Conservation (phyloP, 2,329 filamentous ascomycete species). For the Colletotrichum chrysophilum region DNA sequence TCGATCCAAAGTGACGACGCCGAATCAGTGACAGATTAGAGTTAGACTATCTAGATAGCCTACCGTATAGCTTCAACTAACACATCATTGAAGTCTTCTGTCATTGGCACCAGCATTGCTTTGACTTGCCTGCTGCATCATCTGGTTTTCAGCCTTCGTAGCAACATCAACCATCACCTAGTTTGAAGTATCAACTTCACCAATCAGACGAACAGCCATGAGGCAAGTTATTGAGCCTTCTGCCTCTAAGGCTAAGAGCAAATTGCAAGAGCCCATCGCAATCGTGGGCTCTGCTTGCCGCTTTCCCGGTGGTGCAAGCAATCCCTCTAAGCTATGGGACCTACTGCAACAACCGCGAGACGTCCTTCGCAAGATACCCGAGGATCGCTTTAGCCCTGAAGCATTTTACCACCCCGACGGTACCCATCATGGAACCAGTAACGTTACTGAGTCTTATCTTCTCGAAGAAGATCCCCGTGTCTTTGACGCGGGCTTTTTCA, state of each 20-base stretch:
- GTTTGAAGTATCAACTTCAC: background rate
- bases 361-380: slow-evolving; percentile 28
- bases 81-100: background rate
- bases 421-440: slow-evolving; percentile 19
- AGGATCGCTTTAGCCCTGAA: slow-evolving; percentile 23
- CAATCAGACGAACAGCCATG: background rate
- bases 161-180: background rate
- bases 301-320: background rate
- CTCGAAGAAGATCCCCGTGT: slow-evolving; percentile 22
- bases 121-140: background rate
- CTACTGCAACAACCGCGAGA: background rate
- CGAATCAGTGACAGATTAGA: background rate
- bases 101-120: background rate
- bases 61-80: background rate
- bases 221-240: background rate
- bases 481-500: slow-evolving; percentile 35
- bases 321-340: background rate
- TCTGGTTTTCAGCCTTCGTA: background rate
- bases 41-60: background rate
- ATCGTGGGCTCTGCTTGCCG: slow-evolving; percentile 6
- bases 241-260: background rate
- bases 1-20: background rate
- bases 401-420: background rate
- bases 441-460: slow-evolving; percentile 24
- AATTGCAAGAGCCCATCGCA: background rate